Base-by-base conservation (phyloP, 257 asterid species). In the Craterostigma plantagineum region DNA sequence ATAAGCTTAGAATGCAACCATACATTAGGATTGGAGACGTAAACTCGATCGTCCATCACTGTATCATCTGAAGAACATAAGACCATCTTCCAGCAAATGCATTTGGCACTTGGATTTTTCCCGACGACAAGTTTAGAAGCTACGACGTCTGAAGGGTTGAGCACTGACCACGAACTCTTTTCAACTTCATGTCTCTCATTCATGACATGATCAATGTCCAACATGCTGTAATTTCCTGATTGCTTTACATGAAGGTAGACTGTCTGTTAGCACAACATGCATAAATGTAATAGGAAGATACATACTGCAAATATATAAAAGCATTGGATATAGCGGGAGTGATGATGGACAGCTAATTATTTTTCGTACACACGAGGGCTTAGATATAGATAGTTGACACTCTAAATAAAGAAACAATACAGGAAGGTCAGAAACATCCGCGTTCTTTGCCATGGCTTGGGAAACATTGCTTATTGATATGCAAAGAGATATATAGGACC, bases 61-160 rank as follows among this genome's bases (percentile, higher is more conserved):
- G 52, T 33, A 49, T 64, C 73, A 11, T 68, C 72, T 55, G 51
- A 70, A 52, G 77, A 68, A 58, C 75, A 74, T 43, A 87, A 27
- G 46, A 79, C 60, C 49, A 87, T 45, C 69, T 87, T 87, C 95
- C 93, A 87, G 71, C 98, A 87, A 56, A 87, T 69, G 63, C 91
- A 87, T 58, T 73, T 70, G 50, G 74, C 63, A 63, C 68, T 65
- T 30, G 79, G 78, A 48, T 79, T 87, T 46, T 61, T 74, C 45
- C 39, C 72, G 43, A n/a, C n/a, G n/a, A 54, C 34, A 35, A 87
- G 86, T 58, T 57, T 60, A 57, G 82, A 37, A 38, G 82, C 90
- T 38, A 82, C 72, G 41, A 77, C 73, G 11, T 79, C 75, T 33
- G 93, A 76, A 43, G 82, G 90, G 59, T 87, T 87, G 63, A 87